Evolutionary conservation across 257 asterid genomes (phyloP), one percentile per base, ranked within the genome.

Genomic region (Nicotiana tabacum): DNA sequence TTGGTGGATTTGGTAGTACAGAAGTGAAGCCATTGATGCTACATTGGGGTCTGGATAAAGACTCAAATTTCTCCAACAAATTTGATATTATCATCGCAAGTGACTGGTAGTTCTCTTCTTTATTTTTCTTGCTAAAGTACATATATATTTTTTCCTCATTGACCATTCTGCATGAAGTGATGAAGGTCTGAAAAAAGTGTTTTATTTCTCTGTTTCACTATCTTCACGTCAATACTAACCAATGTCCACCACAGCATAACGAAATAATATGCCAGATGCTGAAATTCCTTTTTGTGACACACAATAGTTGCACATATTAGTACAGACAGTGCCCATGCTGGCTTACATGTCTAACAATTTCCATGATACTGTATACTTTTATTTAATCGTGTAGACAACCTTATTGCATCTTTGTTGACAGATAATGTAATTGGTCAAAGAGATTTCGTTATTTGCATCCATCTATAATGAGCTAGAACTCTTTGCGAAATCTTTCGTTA

Each of bases 11-110:
- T 76, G 94, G 94, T 82, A 81, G 85, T 81, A 90, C 94, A 35
- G 86, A 86, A 70, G 98, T 92, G 89, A 91, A 86, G 84, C 83
- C 99, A 35, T 82, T 85, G 91, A 83, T 91, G 87, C 91, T 93
- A 87, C 99, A 95, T 67, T 95, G 99, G 99, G 91, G 87, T 88
- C 92, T 85, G 82, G 81, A 78, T 35, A 86, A 83, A 57, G 82
- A 77, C 53, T 37, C 88, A 32, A 89, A 90, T 58, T 82, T 87
- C 43, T 58, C 82, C 16, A 89, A 88, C 80, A 81, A 94, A 78
- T 95, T 90, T 82, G 99, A 95, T 78, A 53, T 92, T 83, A 88
- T 95, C 76, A 91, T 95, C 80, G 98, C 97, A 39, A 95, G 99
- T 72, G 97, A 95, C 92, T 93, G 99, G 99, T 93, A 89, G 91